Evolutionary conservation across 352 stramenopile genomes (phyloP).

Genomic region (Phytopythium aichiense): DNA sequence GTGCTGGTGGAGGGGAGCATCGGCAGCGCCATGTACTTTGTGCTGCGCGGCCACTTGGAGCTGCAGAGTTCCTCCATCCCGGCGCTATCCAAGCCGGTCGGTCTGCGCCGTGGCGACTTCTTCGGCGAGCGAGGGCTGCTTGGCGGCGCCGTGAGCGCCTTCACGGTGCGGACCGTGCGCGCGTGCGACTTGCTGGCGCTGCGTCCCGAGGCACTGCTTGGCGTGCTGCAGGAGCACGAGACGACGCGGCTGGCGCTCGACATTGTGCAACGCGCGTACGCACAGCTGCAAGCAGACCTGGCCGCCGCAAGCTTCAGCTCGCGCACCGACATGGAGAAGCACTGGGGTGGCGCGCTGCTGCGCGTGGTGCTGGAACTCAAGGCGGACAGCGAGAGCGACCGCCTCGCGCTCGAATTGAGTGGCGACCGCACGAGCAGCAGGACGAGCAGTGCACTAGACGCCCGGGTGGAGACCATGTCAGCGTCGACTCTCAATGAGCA

Average conservation of each 20-base stretch:
- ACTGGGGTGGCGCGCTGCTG: slow-evolving; percentile 19
- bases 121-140: slow-evolving; percentile 64
- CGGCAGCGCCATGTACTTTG: slow-evolving; percentile 61
- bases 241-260: slow-evolving; percentile 18
- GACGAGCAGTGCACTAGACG: background rate
- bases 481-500: slow-evolving; percentile 6
- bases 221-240: slow-evolving; percentile 25
- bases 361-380: slow-evolving; percentile 16
- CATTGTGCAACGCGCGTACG: slow-evolving; percentile 17
- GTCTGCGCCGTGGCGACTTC: slow-evolving; percentile 34
- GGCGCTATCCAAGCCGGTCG: slow-evolving; percentile 16
- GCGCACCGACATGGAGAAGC: slow-evolving; percentile 19
- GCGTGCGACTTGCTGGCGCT: slow-evolving; percentile 29
- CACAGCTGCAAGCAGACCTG: slow-evolving; percentile 4
- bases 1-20: slow-evolving; percentile 62
- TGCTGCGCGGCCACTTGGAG: slow-evolving; percentile 49
- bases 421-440: background rate
- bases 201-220: slow-evolving; percentile 34
- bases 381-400: background rate
- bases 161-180: slow-evolving; percentile 26
- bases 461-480: too few relatives aligned
- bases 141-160: slow-evolving; percentile 34
- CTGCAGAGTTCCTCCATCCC: slow-evolving; percentile 23
- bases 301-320: slow-evolving; percentile 12
- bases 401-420: background rate